phyloP scores from a whole-genome alignment of 495 filamentous ascomycete species.

The Lophium mytilinum region DNA sequence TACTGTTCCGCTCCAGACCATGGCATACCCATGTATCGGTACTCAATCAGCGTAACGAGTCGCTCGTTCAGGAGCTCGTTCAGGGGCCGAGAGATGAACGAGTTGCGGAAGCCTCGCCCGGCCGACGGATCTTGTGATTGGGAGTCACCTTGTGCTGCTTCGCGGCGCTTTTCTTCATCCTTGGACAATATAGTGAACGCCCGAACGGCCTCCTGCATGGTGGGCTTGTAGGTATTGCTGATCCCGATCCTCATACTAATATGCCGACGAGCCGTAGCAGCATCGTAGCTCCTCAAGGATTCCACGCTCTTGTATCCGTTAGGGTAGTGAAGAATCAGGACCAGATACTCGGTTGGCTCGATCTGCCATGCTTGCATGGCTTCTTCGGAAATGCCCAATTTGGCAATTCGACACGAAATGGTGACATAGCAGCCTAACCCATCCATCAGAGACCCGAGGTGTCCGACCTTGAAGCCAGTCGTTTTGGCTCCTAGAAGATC shows the following conservation, averaged over 20 bases:
- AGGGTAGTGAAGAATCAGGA: conserved; percentile 65
- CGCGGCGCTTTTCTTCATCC: conserved; percentile 19
- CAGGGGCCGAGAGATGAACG: conserved; percentile 69
- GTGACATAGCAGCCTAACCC: conserved; percentile 45
- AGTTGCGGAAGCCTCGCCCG: conserved; percentile 34
- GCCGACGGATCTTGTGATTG: conserved; percentile 2
- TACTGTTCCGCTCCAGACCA: conserved; percentile 68
- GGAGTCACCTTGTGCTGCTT: conserved; percentile 6
- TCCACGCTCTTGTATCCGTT: conserved; percentile 50
- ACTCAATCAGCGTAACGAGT: conserved; percentile 55
- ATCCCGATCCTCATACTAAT: conserved; percentile 44
- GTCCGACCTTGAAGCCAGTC: conserved; percentile 70
- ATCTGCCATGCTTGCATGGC: conserved; percentile 73
- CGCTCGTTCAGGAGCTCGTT: conserved; percentile 60
- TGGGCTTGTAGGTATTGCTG: conserved; percentile 49
- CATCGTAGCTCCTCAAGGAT: conserved; percentile 32
- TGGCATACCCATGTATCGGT: conserved; percentile 46
- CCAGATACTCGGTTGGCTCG: conserved; percentile 56
- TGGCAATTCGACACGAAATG: conserved; percentile 57
- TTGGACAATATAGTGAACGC: conserved; percentile 40
- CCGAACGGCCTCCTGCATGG: conserved; percentile 38
- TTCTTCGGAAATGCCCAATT: conserved; percentile 69
- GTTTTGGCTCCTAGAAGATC: conserved; percentile 56
- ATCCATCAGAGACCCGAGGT: conserved; percentile 43
- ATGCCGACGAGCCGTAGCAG: conserved; percentile 19